Evolutionary conservation across 2,329 filamentous ascomycete species (phyloP).

Genomic region (Lasiodiplodia sp.): DNA sequence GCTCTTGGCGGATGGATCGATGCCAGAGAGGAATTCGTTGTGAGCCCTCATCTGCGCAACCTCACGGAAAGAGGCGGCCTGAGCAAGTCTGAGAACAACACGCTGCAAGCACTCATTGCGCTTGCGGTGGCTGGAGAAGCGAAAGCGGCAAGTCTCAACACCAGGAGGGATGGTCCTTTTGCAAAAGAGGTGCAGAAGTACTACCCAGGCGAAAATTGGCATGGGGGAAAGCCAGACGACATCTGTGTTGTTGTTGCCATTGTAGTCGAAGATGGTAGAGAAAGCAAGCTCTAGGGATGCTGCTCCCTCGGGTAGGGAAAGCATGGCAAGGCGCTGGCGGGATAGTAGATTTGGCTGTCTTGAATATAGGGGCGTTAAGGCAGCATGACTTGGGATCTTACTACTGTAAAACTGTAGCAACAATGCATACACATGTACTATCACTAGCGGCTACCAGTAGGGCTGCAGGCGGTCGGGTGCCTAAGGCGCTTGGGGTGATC

Average conservation of each 20-base stretch:
- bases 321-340: conserved; percentile 22
- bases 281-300: conserved; percentile 11
- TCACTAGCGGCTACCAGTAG: not conserved
- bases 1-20: conserved; percentile 76
- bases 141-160: conserved; percentile 83
- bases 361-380: conserved; percentile 9
- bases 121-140: conserved; percentile 81
- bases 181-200: conserved; percentile 91
- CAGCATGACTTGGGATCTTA: not conserved
- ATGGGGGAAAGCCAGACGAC: conserved; percentile 93
- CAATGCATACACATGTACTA: not conserved
- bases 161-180: conserved; percentile 86
- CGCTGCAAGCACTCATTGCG: conserved; percentile 80
- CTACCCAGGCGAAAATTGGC: conserved; percentile 85
- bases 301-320: not conserved
- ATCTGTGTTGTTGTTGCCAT: conserved; percentile 82
- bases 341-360: conserved; percentile 5
- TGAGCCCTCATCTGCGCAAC: conserved; percentile 65
- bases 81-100: conserved; percentile 53
- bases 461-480: not conserved
- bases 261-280: conserved; percentile 35
- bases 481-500: conserved; percentile 21
- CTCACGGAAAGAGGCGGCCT: conserved; percentile 60
- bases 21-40: conserved; percentile 58
- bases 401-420: conserved; percentile 10